A percentile compares a stretch with the other conserved stretches of the same genome.
Evolutionary conservation across 345 rosid genomes (phyloP).

Genomic region (Eutrema heterophyllum): DNA sequence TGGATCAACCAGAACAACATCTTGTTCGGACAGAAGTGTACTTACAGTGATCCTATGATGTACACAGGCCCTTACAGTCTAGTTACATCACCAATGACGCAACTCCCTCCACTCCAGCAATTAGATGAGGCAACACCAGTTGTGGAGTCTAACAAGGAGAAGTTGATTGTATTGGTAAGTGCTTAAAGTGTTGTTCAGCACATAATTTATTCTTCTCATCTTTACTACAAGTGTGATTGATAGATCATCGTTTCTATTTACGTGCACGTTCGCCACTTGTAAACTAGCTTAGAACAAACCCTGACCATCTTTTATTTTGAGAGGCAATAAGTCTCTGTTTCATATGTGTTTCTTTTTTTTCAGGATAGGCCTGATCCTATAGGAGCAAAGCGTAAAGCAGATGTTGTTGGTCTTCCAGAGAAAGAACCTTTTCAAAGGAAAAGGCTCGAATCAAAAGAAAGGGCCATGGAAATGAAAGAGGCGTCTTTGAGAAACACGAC

Average conservation of each 20-base stretch:
- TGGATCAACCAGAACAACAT: slow-evolving; percentile 20
- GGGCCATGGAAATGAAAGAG: neutral
- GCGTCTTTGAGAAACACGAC: neutral
- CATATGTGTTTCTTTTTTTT: slow-evolving; percentile 23
- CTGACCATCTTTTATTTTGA: too few species aligned
- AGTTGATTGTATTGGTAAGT: slow-evolving; percentile 44
- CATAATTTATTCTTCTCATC: too few species aligned
- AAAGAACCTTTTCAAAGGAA: slow-evolving; percentile 39
- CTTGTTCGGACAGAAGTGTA: neutral
- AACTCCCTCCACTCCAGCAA: neutral
- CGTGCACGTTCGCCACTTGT: too few species aligned
- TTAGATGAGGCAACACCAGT: neutral
- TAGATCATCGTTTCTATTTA: too few species aligned
- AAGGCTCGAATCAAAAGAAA: slow-evolving; percentile 41
- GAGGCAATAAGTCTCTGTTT: neutral
- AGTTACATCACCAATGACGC: slow-evolving; percentile 3
- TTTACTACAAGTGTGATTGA: too few species aligned
- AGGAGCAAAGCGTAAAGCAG: slow-evolving; percentile 46
- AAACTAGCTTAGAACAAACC: too few species aligned
- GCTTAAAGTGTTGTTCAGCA: too few species aligned
- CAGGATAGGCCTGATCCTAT: slow-evolving; percentile 50
- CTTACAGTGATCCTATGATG: neutral
- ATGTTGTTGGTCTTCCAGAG: slow-evolving; percentile 14
- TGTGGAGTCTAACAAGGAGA: slow-evolving; percentile 27
- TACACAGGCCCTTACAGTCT: neutral